phyloP scores from a whole-genome alignment of 345 rosid genomes.

The Ceriops decandra region DNA sequence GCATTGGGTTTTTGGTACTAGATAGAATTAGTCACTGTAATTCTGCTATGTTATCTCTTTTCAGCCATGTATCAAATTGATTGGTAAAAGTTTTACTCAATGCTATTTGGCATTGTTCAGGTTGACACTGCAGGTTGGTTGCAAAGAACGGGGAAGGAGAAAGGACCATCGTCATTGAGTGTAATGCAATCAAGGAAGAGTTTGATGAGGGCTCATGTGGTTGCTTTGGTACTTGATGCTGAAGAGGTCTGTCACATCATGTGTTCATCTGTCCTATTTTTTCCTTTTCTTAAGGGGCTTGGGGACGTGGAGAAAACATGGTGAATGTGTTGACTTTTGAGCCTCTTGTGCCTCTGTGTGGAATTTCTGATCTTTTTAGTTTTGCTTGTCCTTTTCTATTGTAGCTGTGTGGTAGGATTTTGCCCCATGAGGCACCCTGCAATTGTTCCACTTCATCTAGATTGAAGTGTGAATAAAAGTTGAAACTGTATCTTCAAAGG shows the following conservation, averaged over 20 bases:
- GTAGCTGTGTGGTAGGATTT: too few species aligned
- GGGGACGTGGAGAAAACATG: too few species aligned
- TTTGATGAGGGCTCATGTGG: constrained; percentile 90
- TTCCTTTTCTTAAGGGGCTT: not conserved
- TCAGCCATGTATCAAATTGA: not conserved
- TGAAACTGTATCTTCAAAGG: constrained; percentile 1
- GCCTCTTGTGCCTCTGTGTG: not conserved
- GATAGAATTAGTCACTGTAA: not conserved
- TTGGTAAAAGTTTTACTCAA: not conserved
- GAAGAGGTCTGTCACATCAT: constrained; percentile 58
- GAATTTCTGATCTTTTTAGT: not conserved
- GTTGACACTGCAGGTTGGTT: constrained; percentile 99
- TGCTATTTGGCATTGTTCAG: constrained; percentile 26
- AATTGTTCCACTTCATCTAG: too few species aligned
- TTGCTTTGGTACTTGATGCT: constrained; percentile 93
- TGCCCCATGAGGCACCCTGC: too few species aligned
- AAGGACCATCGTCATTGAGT: constrained; percentile 91
- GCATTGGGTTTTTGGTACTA: not conserved
- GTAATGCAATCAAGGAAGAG: constrained; percentile 90
- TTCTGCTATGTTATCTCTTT: not conserved
- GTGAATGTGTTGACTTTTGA: too few species aligned
- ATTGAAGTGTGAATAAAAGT: not conserved
- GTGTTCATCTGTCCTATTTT: not conserved
- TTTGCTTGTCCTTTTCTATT: too few species aligned
- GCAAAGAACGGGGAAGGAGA: constrained; percentile 75